Evolutionary conservation across 306 rosid species (phyloP), one percentile per base, ranked within the genome.

Genomic region (Lathyrus aphaca): DNA sequence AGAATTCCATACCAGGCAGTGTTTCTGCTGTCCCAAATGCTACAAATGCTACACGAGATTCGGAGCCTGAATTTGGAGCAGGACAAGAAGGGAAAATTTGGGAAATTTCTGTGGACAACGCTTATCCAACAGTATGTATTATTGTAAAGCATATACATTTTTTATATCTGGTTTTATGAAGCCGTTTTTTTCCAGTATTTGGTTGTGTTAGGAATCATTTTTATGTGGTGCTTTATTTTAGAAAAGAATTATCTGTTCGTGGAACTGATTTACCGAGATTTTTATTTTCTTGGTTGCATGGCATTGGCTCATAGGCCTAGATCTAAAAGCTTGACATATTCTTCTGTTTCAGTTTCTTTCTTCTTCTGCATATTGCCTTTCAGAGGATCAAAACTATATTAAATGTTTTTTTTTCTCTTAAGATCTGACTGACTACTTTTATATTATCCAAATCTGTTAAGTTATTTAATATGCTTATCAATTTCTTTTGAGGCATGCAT

Each of bases 1-100:
- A 77, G 74, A 89, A 76, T 66, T 81, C 83, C 12, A 77, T 83
- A 60, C 89, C 88, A 1, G 96, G 79, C 78, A 86, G 91, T 81
- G 89, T 84, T 74, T 82, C 90, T 54, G 90, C 90, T 27, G 77
- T 83, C 63, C 87, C 57, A 37, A 80, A 89, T 81, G 87, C 74
- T 60, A 88, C 96, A 30, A 89, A 83, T 83, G 81, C 84, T 79
- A 83, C 98, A 27, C 77, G 82, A 74, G 95, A 92, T 80, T 70
- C 66, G 58, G 92, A 86, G 73, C 90, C 93, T 15, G 96, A 92
- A 81, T 74, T 81, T 66, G 95, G 82, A 80, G 82, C 82, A 11
- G 81, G 79, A 12, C 90, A 83, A 30, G 96, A 87, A 78, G 96
- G 92, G 82, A 92, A 89, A 78, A 86, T 83, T 65, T 84, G 91